phyloP scores from a whole-genome alignment of 139 green algal genomes.

The Tetradesmus lagerheimii region DNA sequence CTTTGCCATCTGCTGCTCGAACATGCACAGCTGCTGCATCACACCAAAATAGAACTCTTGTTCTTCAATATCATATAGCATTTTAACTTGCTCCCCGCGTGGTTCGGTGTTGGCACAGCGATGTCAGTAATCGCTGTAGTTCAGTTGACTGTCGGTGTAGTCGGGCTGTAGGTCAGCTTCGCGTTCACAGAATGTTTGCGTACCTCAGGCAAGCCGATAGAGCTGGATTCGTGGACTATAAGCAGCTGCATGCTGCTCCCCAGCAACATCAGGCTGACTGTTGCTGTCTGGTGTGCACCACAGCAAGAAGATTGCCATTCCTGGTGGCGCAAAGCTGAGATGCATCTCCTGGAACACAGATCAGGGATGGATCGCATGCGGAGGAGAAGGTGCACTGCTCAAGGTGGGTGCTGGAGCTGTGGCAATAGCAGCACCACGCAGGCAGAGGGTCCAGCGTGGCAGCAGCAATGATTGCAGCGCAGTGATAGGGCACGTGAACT shows the following conservation, averaged over 20 bases:
- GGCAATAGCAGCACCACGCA: not conserved
- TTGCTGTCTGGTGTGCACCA: not conserved
- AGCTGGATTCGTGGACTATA: not conserved
- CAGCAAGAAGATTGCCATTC: conserved; percentile 94
- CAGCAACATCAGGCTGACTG: not conserved
- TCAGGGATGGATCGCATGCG: conserved; percentile 84
- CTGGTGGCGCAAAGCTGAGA: conserved; percentile 72
- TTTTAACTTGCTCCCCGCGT: not conserved
- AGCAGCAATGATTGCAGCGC: too few species aligned
- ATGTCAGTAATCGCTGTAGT: not conserved
- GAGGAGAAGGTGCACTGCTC: conserved; percentile 82
- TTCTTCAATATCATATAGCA: too few species aligned
- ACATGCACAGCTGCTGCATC: not conserved
- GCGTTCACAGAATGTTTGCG: conserved; percentile 27
- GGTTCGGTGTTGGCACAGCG: not conserved
- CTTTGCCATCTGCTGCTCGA: not conserved
- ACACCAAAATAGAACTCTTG: too few species aligned
- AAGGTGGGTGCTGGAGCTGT: conserved; percentile 69
- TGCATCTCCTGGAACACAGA: conserved; percentile 84
- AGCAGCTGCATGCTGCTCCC: not conserved
- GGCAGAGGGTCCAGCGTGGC: not conserved
- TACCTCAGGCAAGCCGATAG: conserved; percentile 34
- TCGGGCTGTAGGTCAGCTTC: not conserved
- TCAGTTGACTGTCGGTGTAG: not conserved
- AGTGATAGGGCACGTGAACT: too few species aligned